Conservation (phyloP, 2,329 filamentous ascomycete genomes). For the Hymenoscyphus infarciens region DNA sequence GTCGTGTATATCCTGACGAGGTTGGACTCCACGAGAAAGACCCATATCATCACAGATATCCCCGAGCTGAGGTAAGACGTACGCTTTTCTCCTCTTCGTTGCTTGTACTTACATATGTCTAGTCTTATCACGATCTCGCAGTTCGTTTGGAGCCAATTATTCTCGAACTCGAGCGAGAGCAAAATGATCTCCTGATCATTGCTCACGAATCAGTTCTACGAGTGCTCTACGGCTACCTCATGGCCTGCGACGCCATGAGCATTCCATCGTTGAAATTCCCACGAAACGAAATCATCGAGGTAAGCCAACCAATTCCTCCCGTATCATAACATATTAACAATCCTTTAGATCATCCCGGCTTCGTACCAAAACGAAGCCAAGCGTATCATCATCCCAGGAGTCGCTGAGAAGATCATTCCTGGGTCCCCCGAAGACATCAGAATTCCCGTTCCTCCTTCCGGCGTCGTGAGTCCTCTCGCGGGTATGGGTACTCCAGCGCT, state of each 20-base stretch:
- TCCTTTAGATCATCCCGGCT: constrained; percentile 74
- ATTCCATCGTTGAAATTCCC: constrained; percentile 93
- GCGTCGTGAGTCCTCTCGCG: constrained; percentile 34
- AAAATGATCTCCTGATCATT: constrained; percentile 96
- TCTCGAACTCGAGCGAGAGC: constrained; percentile 91
- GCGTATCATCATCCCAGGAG: constrained; percentile 76
- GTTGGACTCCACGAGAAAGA: constrained; percentile 89
- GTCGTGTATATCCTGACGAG: constrained; percentile 81
- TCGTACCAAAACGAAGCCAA: constrained; percentile 96
- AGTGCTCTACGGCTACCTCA: constrained; percentile 94
- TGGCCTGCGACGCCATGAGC: constrained; percentile 95
- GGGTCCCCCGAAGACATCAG: constrained; percentile 77
- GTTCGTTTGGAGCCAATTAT: constrained; percentile 97
- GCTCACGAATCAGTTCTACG: constrained; percentile 97
- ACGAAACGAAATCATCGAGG: constrained; percentile 94
- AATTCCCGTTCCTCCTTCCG: constrained; percentile 66
- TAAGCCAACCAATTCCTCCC: constrained; percentile 33
- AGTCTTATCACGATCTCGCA: constrained; percentile 98
- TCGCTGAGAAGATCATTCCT: constrained; percentile 63
- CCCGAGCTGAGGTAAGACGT: constrained; percentile 74
- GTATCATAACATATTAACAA: constrained; percentile 9
- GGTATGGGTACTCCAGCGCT: constrained; percentile 24
- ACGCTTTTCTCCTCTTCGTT: constrained; percentile 11
- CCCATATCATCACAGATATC: constrained; percentile 95
- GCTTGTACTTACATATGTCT: constrained; percentile 25